A percentile compares a stretch with the other conserved stretches of the same genome.
phyloP scores from a whole-genome alignment of 345 rosid genomes.

The Lepidium didymum region DNA sequence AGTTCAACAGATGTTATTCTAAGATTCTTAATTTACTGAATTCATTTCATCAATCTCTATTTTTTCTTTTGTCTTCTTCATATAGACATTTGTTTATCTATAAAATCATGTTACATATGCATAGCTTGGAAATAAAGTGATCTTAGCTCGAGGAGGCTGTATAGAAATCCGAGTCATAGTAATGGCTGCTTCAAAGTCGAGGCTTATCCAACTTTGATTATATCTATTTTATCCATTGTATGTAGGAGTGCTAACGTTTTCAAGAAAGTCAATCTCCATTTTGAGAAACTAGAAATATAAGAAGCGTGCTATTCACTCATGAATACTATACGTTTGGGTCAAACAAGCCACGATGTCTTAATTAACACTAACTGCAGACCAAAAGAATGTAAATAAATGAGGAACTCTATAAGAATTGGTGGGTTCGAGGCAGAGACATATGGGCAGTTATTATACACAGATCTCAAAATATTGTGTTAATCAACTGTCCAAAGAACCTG shows the following conservation, averaged over 20 bases:
- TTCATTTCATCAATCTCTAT: background rate
- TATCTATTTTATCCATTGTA: background rate
- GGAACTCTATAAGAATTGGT: background rate
- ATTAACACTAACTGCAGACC: background rate
- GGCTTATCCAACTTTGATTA: conserved; percentile 2
- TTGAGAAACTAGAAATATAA: background rate
- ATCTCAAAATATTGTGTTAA: conserved; percentile 4
- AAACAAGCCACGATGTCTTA: background rate
- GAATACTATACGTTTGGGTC: background rate
- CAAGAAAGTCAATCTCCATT: background rate
- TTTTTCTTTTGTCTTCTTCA: background rate
- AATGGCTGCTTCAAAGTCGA: conserved; percentile 10
- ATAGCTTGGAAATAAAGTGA: background rate
- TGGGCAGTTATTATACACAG: background rate
- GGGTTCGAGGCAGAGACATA: conserved; percentile 9
- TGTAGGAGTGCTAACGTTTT: background rate
- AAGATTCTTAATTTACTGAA: background rate
- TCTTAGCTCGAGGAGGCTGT: conserved; percentile 18
- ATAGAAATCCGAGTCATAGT: conserved; percentile 21
- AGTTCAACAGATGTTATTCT: conserved; percentile 4
- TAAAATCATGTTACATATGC: background rate
- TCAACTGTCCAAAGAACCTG: background rate
- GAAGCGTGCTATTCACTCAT: background rate
- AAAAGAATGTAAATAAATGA: background rate
- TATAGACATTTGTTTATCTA: too few species aligned